A percentile compares a stretch with the other conserved stretches of the same genome.
These are phyloP conservation scores for Claviceps sorghi DNA, from an alignment of 2,329 filamentous ascomycete species.

Conservation along the genomic window DNA sequence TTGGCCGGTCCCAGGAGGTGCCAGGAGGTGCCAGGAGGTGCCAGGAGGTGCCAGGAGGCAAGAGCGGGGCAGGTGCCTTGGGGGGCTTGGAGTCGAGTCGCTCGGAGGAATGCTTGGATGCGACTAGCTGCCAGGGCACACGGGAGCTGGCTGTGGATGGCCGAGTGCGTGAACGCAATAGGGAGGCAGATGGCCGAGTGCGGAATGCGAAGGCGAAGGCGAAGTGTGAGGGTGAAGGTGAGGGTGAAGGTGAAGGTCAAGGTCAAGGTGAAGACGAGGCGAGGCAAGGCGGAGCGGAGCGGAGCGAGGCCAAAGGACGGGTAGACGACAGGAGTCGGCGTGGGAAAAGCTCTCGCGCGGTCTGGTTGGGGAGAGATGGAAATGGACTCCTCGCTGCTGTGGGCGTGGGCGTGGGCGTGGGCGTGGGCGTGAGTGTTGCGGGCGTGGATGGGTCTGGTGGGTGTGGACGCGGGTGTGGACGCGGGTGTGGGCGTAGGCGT, in stretches of 20 bases:
- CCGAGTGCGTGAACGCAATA: not conserved
- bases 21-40: too few species aligned
- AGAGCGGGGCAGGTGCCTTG: conserved; percentile 4
- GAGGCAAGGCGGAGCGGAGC: too few species aligned
- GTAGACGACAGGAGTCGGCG: not conserved
- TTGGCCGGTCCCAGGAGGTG: not conserved
- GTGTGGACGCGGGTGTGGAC: not conserved
- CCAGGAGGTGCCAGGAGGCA: not conserved
- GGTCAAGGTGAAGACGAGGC: not conserved
- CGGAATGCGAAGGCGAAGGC: too few species aligned
- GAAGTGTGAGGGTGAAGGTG: not conserved
- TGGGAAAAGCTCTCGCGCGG: not conserved
- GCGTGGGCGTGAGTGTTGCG: not conserved
- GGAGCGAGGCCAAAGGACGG: not conserved
- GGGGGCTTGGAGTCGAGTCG: not conserved
- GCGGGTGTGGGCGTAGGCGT: not conserved
- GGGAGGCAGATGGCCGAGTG: not conserved
- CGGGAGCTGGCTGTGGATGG: not conserved
- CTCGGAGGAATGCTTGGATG: not conserved
- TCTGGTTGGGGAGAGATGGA: not conserved
- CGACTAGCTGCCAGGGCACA: not conserved
- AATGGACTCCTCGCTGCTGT: not conserved
- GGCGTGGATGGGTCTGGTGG: not conserved
- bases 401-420: not conserved
- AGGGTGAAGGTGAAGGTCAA: not conserved